Evolutionary conservation across 352 stramenopile genomes (phyloP).

Genomic region (Globisporangium heterothallicum): DNA sequence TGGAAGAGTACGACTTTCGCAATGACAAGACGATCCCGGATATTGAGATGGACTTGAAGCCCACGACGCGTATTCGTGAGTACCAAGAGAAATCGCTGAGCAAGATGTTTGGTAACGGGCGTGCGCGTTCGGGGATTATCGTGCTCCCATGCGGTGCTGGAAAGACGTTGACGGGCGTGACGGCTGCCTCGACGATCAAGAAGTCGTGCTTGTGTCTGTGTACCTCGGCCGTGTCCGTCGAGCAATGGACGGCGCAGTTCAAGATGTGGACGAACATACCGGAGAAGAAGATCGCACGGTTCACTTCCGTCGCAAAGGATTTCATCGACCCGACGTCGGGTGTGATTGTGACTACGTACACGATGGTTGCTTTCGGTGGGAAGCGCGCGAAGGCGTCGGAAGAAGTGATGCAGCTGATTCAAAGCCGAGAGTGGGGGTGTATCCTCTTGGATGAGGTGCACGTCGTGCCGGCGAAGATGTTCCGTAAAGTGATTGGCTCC

Average conservation of each 20-base stretch:
- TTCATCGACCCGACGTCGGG: constrained; percentile 77
- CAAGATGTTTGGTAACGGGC: constrained; percentile 99
- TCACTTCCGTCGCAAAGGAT: constrained; percentile 79
- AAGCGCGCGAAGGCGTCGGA: constrained; percentile 89
- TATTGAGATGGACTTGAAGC: constrained; percentile 86
- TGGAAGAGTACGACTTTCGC: constrained; percentile 99
- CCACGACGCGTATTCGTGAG: constrained; percentile 92
- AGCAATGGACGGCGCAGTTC: constrained; percentile 99
- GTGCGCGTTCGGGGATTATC: constrained; percentile 98
- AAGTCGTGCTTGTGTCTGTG: constrained; percentile 97
- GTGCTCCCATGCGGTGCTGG: constrained; percentile 97
- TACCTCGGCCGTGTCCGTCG: constrained; percentile 95
- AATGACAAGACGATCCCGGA: constrained; percentile 85
- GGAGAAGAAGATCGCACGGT: constrained; percentile 81
- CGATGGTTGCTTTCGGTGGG: constrained; percentile 94
- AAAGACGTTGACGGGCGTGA: constrained; percentile 89
- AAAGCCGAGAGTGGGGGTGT: constrained; percentile 97
- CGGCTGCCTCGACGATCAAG: constrained; percentile 95
- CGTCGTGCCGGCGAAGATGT: constrained; percentile 98
- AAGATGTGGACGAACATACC: constrained; percentile 96
- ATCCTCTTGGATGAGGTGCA: constrained; percentile 97
- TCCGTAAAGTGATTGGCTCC: constrained; percentile 92
- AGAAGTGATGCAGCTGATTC: constrained; percentile 96
- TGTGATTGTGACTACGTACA: constrained; percentile 98
- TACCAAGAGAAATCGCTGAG: constrained; percentile 99